A percentile compares a stretch with the other conserved stretches of the same genome.
Conservation (phyloP, 306 rosid species). For the Pyrus betulifolia region DNA sequence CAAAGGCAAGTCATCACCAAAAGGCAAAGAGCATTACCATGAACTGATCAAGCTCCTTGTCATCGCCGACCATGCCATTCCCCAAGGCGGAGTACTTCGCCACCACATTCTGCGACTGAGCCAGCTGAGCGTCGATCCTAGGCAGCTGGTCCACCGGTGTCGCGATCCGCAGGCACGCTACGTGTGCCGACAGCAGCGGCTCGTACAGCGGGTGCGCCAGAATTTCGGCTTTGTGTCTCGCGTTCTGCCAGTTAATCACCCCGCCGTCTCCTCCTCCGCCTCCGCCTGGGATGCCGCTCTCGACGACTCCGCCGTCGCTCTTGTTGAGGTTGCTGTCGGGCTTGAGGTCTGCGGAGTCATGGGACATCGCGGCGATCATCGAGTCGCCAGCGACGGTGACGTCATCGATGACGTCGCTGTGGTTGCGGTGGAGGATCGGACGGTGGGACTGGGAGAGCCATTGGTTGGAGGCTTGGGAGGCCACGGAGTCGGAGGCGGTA, state of each 20-base stretch:
- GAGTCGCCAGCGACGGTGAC: constrained; percentile 42
- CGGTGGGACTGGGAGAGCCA: constrained; percentile 49
- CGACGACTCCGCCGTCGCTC: constrained; percentile 36
- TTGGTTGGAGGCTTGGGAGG: constrained; percentile 54
- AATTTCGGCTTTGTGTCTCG: constrained; percentile 73
- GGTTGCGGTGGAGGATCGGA: constrained; percentile 68
- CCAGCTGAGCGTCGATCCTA: constrained; percentile 89
- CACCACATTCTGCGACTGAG: constrained; percentile 89
- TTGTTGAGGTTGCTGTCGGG: constrained; percentile 12
- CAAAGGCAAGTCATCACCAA: not conserved
- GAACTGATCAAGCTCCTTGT: constrained; percentile 87
- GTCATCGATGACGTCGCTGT: constrained; percentile 62
- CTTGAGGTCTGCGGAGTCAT: constrained; percentile 51
- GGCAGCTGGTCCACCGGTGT: constrained; percentile 98
- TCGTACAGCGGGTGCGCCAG: constrained; percentile 80
- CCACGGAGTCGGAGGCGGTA: constrained; percentile 51
- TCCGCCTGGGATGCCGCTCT: constrained; percentile 19
- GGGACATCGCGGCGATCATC: constrained; percentile 50
- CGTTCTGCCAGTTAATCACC: constrained; percentile 76
- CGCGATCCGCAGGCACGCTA: constrained; percentile 88
- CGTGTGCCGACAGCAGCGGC: constrained; percentile 86
- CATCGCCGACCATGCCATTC: constrained; percentile 63
- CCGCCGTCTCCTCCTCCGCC: constrained; percentile 26
- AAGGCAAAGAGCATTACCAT: constrained; percentile 47
- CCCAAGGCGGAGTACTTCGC: constrained; percentile 75